Evolutionary conservation across 441 rosid species (phyloP).

Genomic region (Adansonia madagascariensis): DNA sequence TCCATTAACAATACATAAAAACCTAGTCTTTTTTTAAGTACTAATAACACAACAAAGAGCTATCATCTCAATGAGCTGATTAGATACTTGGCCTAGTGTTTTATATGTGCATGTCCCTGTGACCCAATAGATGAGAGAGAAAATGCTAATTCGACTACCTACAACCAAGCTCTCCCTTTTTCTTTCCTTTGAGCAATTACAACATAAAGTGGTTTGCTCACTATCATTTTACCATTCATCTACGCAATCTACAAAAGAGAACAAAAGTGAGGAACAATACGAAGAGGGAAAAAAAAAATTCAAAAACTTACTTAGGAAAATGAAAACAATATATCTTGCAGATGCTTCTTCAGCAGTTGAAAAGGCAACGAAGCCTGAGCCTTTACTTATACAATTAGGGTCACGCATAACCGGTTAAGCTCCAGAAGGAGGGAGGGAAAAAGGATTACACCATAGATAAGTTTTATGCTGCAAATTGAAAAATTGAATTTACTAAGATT

Average conservation of each 20-base stretch:
- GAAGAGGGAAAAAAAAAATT: not conserved
- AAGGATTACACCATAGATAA: not conserved
- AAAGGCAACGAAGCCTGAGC: conserved; percentile 73
- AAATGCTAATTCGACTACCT: conserved; percentile 36
- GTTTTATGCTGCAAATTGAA: not conserved
- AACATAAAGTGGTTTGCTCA: conserved; percentile 76
- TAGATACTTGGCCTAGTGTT: not conserved
- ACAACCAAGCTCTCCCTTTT: conserved; percentile 70
- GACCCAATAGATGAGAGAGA: not conserved
- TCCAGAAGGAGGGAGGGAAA: not conserved
- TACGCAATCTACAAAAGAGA: conserved; percentile 45
- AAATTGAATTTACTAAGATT: not conserved
- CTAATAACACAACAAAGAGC: not conserved
- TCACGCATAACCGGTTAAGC: conserved; percentile 53
- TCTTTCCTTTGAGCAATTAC: conserved; percentile 70
- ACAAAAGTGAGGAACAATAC: conserved; percentile 1
- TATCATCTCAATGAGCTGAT: not conserved
- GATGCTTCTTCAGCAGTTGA: conserved; percentile 65
- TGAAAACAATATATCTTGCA: conserved; percentile 36
- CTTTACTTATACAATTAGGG: conserved; percentile 60
- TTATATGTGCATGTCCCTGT: not conserved
- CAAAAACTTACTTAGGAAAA: not conserved
- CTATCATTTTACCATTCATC: conserved; percentile 76
- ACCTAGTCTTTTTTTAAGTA: not conserved
- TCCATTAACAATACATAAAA: not conserved